A percentile compares a stretch with the other conserved stretches of the same genome.
phyloP scores from a whole-genome alignment of 352 stramenopile species.

The Globisporangium alternatum region DNA sequence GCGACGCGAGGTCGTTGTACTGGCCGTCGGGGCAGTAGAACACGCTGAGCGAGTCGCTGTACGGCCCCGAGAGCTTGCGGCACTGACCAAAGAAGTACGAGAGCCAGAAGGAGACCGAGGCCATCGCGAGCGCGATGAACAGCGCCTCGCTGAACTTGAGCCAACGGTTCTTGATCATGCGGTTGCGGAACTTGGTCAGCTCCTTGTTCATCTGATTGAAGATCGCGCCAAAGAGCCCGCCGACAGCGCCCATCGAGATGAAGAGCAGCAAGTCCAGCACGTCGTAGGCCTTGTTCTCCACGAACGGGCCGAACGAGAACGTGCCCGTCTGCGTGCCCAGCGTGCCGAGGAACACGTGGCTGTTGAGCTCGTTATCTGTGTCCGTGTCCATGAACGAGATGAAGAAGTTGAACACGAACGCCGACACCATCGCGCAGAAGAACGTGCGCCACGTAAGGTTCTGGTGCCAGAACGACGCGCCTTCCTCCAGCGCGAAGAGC shows the following conservation, averaged over 20 bases:
- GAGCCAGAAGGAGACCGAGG: conserved; percentile 65
- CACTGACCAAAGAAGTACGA: conserved; percentile 69
- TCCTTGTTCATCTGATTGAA: conserved; percentile 96
- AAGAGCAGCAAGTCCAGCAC: conserved; percentile 97
- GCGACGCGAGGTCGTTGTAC: conserved; percentile 97
- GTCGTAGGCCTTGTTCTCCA: conserved; percentile 89
- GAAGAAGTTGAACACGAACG: conserved; percentile 87
- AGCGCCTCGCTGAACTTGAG: conserved; percentile 69
- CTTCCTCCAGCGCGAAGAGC: conserved; percentile 97
- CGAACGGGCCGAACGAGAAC: conserved; percentile 88
- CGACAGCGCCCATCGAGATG: conserved; percentile 95
- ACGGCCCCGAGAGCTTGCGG: conserved; percentile 52
- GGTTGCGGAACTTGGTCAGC: conserved; percentile 84
- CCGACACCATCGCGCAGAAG: conserved; percentile 94
- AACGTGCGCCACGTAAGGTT: conserved; percentile 98
- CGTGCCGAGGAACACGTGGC: conserved; percentile 42
- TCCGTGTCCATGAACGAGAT: conserved; percentile 81
- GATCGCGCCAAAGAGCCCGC: conserved; percentile 93
- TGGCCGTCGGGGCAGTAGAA: conserved; percentile 94
- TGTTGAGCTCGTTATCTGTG: conserved; percentile 36
- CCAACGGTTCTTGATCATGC: conserved; percentile 59
- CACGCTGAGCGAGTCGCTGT: conserved; percentile 82
- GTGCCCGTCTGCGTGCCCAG: conserved; percentile 58
- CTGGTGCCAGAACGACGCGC: conserved; percentile 97
- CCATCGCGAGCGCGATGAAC: conserved; percentile 65